Percentiles rank a stretch among this genome's conserved stretches.
phyloP scores from a whole-genome alignment of 768 basidiomycete species.

The Mycena kentingensis region DNA sequence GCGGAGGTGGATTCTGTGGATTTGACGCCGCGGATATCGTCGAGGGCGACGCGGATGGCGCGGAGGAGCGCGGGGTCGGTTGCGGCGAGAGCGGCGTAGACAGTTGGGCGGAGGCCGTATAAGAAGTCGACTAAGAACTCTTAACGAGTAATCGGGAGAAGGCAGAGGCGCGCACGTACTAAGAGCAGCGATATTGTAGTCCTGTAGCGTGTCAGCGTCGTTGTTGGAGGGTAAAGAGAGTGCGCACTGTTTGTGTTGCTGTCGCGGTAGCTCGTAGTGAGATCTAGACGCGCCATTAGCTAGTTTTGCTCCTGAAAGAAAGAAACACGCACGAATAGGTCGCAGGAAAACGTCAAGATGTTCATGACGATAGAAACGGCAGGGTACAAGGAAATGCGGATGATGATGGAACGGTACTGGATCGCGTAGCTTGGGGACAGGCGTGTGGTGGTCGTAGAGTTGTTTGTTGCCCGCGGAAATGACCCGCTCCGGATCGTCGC shows the following conservation, averaged over 20 bases:
- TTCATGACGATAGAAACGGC: not conserved
- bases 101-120: constrained; percentile 2
- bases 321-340: constrained; percentile 7
- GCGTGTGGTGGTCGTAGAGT: too few species aligned
- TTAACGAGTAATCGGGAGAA: not conserved
- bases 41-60: too few species aligned
- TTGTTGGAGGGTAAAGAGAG: too few species aligned
- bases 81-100: constrained; percentile 9
- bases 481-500: not conserved
- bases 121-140: constrained; percentile 7
- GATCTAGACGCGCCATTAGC: not conserved
- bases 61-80: too few species aligned
- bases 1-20: too few species aligned
- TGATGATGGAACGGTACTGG: constrained; percentile 1
- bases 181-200: not conserved
- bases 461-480: too few species aligned
- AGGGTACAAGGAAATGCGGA: constrained; percentile 7
- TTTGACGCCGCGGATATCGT: too few species aligned
- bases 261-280: not conserved
- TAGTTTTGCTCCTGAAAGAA: too few species aligned
- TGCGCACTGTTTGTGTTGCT: not conserved
- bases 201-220: not conserved
- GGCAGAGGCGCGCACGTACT: not conserved
- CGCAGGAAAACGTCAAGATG: constrained; percentile 1
- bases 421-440: too few species aligned